These are phyloP conservation scores for Septoria linicola DNA, from an alignment of 2,329 filamentous ascomycete genomes.

Conservation along the genomic window DNA sequence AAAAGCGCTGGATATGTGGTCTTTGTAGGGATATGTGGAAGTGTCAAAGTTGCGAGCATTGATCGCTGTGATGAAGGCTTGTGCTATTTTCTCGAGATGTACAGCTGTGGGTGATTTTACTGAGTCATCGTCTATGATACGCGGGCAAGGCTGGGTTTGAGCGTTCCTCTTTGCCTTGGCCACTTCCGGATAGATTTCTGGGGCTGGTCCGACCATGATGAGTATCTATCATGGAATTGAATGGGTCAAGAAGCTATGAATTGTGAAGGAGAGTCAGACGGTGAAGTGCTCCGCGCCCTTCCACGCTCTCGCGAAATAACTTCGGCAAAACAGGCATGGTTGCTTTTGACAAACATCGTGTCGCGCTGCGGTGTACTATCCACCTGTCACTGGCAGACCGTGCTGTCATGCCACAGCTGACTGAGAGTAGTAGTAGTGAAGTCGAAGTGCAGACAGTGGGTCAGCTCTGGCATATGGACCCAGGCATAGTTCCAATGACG, in stretches of 20 bases:
- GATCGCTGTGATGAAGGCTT: slow-evolving; percentile 12
- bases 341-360: background rate
- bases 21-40: slow-evolving; percentile 5
- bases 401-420: too few relatives aligned
- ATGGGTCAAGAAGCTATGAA: background rate
- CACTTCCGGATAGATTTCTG: too few relatives aligned
- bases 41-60: slow-evolving; percentile 17
- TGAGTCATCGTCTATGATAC: background rate
- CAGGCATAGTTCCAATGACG: too few relatives aligned
- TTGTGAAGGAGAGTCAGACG: background rate
- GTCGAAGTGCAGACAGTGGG: background rate
- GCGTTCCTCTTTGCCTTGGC: background rate
- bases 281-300: too few relatives aligned
- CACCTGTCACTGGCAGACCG: background rate
- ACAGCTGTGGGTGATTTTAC: background rate
- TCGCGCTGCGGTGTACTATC: background rate
- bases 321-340: background rate
- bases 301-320: background rate
- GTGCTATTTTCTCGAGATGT: background rate
- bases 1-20: slow-evolving; percentile 4
- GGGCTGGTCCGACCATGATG: too few relatives aligned
- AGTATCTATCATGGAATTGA: too few relatives aligned
- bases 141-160: background rate
- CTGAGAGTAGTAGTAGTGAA: too few relatives aligned
- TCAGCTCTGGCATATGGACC: too few relatives aligned